Conservation (phyloP, 495 filamentous ascomycete genomes). For the Sabuloglossum arenarium region DNA sequence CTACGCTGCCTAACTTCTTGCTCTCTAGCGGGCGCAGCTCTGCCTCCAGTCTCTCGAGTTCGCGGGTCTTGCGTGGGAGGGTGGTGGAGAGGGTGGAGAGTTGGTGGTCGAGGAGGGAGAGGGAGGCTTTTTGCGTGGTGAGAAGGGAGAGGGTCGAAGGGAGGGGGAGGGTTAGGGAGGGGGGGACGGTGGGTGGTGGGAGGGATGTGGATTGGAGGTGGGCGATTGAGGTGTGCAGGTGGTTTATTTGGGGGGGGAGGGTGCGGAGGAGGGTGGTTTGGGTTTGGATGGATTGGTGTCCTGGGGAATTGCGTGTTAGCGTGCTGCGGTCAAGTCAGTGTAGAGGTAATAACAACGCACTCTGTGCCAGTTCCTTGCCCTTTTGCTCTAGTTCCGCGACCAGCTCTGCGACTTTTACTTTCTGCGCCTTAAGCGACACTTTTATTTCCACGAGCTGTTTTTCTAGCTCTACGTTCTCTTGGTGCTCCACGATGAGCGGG, state of each 20-base stretch:
- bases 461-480: constrained; percentile 71
- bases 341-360: constrained; percentile 7
- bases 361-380: constrained; percentile 33
- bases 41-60: constrained; percentile 46
- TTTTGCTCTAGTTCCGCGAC: constrained; percentile 48
- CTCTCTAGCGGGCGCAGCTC: constrained; percentile 53
- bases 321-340: neutral
- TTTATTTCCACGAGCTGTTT: constrained; percentile 48
- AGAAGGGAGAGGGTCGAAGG: constrained; percentile 35
- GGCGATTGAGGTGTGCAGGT: constrained; percentile 36
- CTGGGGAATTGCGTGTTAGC: constrained; percentile 13
- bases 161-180: constrained; percentile 31
- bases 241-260: constrained; percentile 42
- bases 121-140: constrained; percentile 36
- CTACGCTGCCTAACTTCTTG: constrained; percentile 41
- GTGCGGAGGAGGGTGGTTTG: constrained; percentile 35
- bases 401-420: constrained; percentile 56
- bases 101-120: constrained; percentile 44
- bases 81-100: constrained; percentile 40
- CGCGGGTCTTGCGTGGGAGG: constrained; percentile 50
- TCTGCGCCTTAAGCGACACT: constrained; percentile 50
- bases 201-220: constrained; percentile 24
- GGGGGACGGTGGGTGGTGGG: constrained; percentile 10
- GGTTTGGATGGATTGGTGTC: constrained; percentile 41
- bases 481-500: constrained; percentile 57